phyloP scores from a whole-genome alignment of 2,329 filamentous ascomycete species.

The Teratosphaeria nubilosa region DNA sequence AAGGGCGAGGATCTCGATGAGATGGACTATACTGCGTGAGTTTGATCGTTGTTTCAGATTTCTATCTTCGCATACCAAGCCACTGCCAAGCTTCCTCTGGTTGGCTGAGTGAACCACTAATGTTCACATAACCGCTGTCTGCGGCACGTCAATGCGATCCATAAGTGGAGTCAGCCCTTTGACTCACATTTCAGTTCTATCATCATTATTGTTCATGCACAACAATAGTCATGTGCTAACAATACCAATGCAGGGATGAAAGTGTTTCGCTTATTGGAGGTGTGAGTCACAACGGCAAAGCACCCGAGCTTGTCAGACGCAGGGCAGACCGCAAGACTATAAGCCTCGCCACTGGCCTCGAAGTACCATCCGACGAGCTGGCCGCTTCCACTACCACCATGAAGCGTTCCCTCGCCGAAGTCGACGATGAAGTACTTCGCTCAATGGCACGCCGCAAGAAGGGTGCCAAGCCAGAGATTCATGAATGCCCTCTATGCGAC shows the following conservation, averaged over 20 bases:
- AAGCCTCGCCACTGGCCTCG: constrained; percentile 49
- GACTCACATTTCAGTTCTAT: neutral
- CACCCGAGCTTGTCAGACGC: constrained; percentile 73
- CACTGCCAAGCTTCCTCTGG: neutral
- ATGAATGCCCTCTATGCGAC: constrained; percentile 61
- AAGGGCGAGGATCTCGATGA: constrained; percentile 44
- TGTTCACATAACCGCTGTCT: neutral
- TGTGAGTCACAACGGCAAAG: constrained; percentile 68
- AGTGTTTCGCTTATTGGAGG: constrained; percentile 74
- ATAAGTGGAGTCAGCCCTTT: neutral
- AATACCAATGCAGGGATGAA: constrained; percentile 44
- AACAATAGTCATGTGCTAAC: constrained; percentile 11
- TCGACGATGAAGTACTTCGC: constrained; percentile 66
- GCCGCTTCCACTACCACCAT: constrained; percentile 39
- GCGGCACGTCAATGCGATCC: neutral
- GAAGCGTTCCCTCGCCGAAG: constrained; percentile 44
- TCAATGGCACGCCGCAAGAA: constrained; percentile 96
- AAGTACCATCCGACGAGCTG: constrained; percentile 47
- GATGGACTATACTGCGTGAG: constrained; percentile 40
- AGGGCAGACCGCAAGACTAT: constrained; percentile 65
- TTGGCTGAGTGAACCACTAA: neutral
- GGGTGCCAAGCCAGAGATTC: constrained; percentile 50
- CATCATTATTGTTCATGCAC: constrained; percentile 1
- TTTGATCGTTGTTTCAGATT: neutral
- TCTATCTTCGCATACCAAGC: neutral